A percentile compares a stretch with the other conserved stretches of the same genome.
Evolutionary conservation across 2,329 filamentous ascomycete genomes (phyloP).

Genomic region (Diaporthe capsici): DNA sequence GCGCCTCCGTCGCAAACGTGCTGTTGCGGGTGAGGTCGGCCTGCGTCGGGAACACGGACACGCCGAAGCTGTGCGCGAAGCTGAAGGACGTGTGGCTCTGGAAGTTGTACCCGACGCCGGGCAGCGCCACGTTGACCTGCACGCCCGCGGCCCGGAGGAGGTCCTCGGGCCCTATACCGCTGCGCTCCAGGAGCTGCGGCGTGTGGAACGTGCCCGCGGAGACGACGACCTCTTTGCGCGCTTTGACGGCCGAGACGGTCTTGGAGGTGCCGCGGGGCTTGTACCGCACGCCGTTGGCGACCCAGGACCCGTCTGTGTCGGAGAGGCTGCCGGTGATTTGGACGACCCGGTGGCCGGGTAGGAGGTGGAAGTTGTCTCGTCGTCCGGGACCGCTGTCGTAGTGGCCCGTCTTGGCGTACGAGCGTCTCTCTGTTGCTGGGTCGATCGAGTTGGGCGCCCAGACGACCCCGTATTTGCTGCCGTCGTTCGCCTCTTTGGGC

Average conservation of each 20-base stretch:
- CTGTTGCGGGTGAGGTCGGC: slow-evolving; percentile 6
- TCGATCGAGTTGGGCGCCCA: slow-evolving; percentile 29
- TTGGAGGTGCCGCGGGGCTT: slow-evolving; percentile 18
- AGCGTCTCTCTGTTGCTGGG: slow-evolving; percentile 13
- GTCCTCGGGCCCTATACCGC: slow-evolving; percentile 67
- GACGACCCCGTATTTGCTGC: slow-evolving; percentile 29
- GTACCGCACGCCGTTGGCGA: slow-evolving; percentile 25
- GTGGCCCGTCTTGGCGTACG: slow-evolving; percentile 25
- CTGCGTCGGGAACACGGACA: slow-evolving; percentile 15
- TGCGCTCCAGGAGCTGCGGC: slow-evolving; percentile 72
- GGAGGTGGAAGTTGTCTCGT: slow-evolving; percentile 19
- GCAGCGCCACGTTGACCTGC: slow-evolving; percentile 52
- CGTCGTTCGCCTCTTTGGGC: slow-evolving; percentile 26
- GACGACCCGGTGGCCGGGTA: slow-evolving; percentile 2
- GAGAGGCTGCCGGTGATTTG: slow-evolving; percentile 6
- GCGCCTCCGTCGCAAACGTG: slow-evolving; percentile 21
- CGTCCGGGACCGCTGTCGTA: slow-evolving; percentile 1
- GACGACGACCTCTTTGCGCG: slow-evolving; percentile 66
- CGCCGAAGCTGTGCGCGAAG: slow-evolving; percentile 10
- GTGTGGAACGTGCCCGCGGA: slow-evolving; percentile 70
- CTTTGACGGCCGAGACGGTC: slow-evolving; percentile 26
- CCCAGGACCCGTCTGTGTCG: neutral
- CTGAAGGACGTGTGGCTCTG: slow-evolving; percentile 57
- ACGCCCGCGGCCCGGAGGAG: slow-evolving; percentile 56
- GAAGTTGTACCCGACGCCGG: slow-evolving; percentile 63